Conservation (phyloP, 148 eudicot genomes). For the Amaranthus hypochondriacus region DNA sequence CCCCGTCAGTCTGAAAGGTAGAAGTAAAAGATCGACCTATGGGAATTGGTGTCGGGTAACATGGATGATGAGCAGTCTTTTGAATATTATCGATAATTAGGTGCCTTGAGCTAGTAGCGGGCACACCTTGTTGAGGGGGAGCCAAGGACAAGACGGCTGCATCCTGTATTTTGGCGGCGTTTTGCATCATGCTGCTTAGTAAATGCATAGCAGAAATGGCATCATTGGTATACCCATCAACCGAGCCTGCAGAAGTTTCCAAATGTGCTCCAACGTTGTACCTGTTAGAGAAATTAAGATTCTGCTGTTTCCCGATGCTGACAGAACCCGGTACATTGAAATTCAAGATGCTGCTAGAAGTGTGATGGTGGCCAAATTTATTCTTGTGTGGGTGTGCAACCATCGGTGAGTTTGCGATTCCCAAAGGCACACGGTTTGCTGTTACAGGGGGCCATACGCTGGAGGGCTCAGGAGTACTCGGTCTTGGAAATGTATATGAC, state of each 20-base stretch:
- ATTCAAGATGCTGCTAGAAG: slow-evolving; percentile 30
- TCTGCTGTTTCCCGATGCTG: slow-evolving; percentile 32
- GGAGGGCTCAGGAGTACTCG: slow-evolving; percentile 14
- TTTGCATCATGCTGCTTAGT: slow-evolving; percentile 67
- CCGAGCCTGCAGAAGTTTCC: slow-evolving; percentile 26
- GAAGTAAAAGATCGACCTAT: slow-evolving; percentile 27
- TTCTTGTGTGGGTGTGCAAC: slow-evolving; percentile 24
- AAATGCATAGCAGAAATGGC: slow-evolving; percentile 75
- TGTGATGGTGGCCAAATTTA: slow-evolving; percentile 20
- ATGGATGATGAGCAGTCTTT: slow-evolving; percentile 24
- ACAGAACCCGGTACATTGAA: slow-evolving; percentile 13
- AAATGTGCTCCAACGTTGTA: slow-evolving; percentile 12
- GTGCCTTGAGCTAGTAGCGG: slow-evolving; percentile 28
- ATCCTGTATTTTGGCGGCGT: slow-evolving; percentile 29
- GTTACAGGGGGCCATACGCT: slow-evolving; percentile 28
- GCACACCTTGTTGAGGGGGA: slow-evolving; percentile 20
- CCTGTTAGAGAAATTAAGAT: slow-evolving; percentile 19
- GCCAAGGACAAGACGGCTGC: slow-evolving; percentile 16
- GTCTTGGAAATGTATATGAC: slow-evolving; percentile 22
- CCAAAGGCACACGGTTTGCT: slow-evolving; percentile 28
- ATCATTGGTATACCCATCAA: slow-evolving; percentile 47
- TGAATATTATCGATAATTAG: slow-evolving; percentile 21
- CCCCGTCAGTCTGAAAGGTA: slow-evolving; percentile 21
- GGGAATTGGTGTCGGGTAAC: slow-evolving; percentile 26
- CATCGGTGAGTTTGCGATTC: slow-evolving; percentile 20